A percentile compares a stretch with the other conserved stretches of the same genome.
Conservation (phyloP, 495 filamentous ascomycete genomes). For the Tuber aestivum region DNA sequence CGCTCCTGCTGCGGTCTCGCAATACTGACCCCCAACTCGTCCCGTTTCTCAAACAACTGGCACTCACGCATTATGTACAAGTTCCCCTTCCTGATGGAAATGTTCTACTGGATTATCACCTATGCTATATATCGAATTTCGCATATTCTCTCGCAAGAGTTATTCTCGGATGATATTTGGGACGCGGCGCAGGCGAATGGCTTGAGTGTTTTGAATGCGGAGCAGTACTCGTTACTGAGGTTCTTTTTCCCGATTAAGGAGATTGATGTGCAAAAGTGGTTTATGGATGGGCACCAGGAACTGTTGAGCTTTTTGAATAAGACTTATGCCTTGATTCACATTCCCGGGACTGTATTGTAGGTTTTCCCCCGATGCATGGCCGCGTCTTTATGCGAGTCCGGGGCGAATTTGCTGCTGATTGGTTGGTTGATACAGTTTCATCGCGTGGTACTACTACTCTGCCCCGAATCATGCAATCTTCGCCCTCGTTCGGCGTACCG, state of each 20-base stretch:
- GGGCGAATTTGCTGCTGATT: not conserved
- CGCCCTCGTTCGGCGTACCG: slow-evolving; percentile 55
- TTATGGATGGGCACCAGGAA: slow-evolving; percentile 53
- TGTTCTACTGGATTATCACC: slow-evolving; percentile 73
- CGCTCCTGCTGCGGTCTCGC: slow-evolving; percentile 48
- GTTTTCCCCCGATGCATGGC: slow-evolving; percentile 23
- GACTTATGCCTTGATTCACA: slow-evolving; percentile 60
- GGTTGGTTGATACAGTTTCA: slow-evolving; percentile 46
- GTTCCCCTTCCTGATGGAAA: slow-evolving; percentile 71
- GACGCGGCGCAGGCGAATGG: slow-evolving; percentile 61
- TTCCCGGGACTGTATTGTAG: slow-evolving; percentile 61
- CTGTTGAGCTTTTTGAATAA: slow-evolving; percentile 57
- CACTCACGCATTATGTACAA: slow-evolving; percentile 60
- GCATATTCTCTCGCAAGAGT: slow-evolving; percentile 54
- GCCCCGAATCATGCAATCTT: slow-evolving; percentile 54
- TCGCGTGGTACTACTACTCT: slow-evolving; percentile 62
- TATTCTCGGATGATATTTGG: slow-evolving; percentile 60
- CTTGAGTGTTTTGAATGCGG: slow-evolving; percentile 56
- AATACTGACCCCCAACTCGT: slow-evolving; percentile 55
- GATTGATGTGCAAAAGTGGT: slow-evolving; percentile 55
- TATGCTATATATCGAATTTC: slow-evolving; percentile 61
- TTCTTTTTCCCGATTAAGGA: slow-evolving; percentile 56
- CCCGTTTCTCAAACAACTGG: slow-evolving; percentile 52
- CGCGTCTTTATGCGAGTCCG: slow-evolving; percentile 1
- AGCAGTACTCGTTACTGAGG: slow-evolving; percentile 52